Evolutionary conservation across 306 rosid species (phyloP), one percentile per base, ranked within the genome.

Genomic region (Nissolia schottii): DNA sequence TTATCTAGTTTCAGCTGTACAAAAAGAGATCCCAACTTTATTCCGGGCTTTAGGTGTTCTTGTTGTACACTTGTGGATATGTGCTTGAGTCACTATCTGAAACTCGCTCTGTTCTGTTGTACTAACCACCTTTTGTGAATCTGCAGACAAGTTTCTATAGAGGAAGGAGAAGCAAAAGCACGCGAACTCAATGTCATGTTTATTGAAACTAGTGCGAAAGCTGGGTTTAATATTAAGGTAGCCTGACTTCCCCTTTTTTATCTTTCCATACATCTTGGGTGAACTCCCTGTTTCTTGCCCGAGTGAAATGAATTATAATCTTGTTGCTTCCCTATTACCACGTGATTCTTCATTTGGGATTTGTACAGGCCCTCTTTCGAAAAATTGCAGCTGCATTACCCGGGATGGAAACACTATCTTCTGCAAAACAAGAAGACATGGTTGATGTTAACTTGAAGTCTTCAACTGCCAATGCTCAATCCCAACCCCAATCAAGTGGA

Each of bases 191-290:
- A 88, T 75, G 94, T 88, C 74, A 84, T 90, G 92, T 88, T 83
- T 43, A 88, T 88, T 34, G 96, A 90, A 82, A 86, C 92, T 23
- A 90, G 89, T 55, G 96, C 96, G 25, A 90, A 90, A 77, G 96
- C 92, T 70, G 93, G 94, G 25, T 90, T 90, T 78, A 90, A 90
- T 76, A 90, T 90, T 70, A 90, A 90, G 92, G 96, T 90, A 35
- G 70, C 41, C 62, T 14, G 10, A 43, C 32, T 37, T 20, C 71
- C 76, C 18, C 53, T 29, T 10, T 53, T 34, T 62, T 28, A 46
- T 58, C 41, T 48, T 41, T 27, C 45, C 3, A 31, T 71, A 51
- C 60, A 22, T 63, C 40, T 16, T 43, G 7, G 45, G 38, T 40
- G 19, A 50, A 11, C 67, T 51, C 43, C 53, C 24, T 50, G 59